phyloP scores from a whole-genome alignment of 257 asterid genomes.

The Primulina huaijiensis region DNA sequence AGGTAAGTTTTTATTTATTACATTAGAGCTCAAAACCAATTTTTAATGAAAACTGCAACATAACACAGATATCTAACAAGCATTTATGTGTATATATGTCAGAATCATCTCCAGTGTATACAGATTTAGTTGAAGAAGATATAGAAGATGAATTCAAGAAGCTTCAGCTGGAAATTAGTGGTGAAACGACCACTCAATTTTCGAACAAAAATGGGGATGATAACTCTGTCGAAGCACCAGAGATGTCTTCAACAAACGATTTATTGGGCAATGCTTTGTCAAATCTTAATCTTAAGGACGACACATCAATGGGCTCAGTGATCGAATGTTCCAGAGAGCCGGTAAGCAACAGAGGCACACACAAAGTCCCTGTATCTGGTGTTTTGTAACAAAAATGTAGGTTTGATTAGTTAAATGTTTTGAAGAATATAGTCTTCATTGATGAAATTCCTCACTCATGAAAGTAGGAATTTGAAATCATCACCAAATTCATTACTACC shows the following conservation, averaged over 20 bases:
- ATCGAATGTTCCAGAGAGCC: conserved; percentile 17
- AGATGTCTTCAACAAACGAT: conserved; percentile 36
- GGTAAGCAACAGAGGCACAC: conserved; percentile 19
- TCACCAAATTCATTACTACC: background rate
- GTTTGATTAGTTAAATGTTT: background rate
- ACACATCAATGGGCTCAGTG: conserved; percentile 23
- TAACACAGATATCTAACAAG: conserved; percentile 13
- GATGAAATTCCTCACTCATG: background rate
- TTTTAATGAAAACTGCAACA: background rate
- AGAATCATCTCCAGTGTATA: conserved; percentile 39
- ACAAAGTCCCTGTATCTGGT: conserved; percentile 7
- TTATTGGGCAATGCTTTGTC: conserved; percentile 50
- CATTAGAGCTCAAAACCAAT: conserved; percentile 12
- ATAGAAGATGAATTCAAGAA: conserved; percentile 61
- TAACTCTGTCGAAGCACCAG: conserved; percentile 21
- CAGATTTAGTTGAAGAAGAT: conserved; percentile 57
- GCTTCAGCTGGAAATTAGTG: conserved; percentile 49
- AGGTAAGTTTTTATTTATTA: conserved; percentile 35
- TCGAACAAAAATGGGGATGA: conserved; percentile 19
- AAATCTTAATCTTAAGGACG: conserved; percentile 43
- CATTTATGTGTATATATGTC: conserved; percentile 23
- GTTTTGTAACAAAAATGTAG: background rate
- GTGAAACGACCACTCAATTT: conserved; percentile 24
- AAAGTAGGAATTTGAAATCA: background rate
- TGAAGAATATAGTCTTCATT: background rate